Base-by-base conservation (phyloP, 2,329 filamentous ascomycete species). In the Sporothrix pseudoabietina region DNA sequence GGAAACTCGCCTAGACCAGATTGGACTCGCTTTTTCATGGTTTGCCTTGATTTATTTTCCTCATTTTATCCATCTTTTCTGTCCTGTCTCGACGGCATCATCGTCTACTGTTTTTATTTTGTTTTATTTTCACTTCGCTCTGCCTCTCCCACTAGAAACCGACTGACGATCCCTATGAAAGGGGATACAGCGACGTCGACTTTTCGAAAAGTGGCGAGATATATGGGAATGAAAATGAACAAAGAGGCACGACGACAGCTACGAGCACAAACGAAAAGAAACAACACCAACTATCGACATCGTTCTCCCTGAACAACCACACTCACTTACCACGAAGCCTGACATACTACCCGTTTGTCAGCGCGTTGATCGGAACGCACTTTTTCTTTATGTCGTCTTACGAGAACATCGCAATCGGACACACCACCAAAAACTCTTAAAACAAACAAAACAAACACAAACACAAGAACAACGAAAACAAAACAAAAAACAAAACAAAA, bases 31-130 rank as follows among this genome's bases (percentile, higher is more conserved):
- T 72, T 76, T 78, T 72, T 72, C 71, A 69, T 59, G 55, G 71
- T 72, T 72, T 68, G 65, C 49, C 44, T 35, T 70, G 52, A 52
- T 69, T 77, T 78, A 73, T 76, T 76, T 75, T 74, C 73, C 71
- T 73, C 70, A 30, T 78, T 79, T 65, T 78, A 32, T 47, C n/a
- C 9, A 41, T 49, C 12, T 78, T 55, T 71, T 26, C 6, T 49
- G 44, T 52, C 65, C 39, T 39, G 30, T 10, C 22, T 47, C 49
- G 75, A 70, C 72, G 74, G 76, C 73, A 19, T 16, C 41, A 30
- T 44, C 14, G 12, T 8, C 19, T 14, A 7, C 8, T 52, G 14
- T 12, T 35, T n/a, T 26, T 26, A 2, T 26, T 26, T 26, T 26
- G 26, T 26, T 26, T 26, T 26, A 26, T 49, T 52, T 49, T 10